phyloP scores from a whole-genome alignment of 352 stramenopile genomes.

The Pythium utonaiense region DNA sequence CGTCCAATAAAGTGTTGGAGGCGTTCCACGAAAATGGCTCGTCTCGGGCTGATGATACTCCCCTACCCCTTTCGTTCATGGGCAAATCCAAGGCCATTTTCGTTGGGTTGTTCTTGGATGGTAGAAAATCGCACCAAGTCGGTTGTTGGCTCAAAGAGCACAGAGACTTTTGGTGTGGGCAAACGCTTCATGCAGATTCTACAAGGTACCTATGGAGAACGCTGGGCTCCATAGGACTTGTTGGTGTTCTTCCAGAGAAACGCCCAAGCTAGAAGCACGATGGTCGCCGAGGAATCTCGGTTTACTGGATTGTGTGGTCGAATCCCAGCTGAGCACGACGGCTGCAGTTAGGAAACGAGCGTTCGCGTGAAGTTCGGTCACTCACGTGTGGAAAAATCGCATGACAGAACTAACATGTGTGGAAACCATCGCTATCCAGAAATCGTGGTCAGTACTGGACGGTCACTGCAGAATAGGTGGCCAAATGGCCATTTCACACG shows the following conservation, averaged over 20 bases:
- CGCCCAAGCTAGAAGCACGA: too few species aligned
- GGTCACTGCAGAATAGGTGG: too few species aligned
- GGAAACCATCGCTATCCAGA: background rate
- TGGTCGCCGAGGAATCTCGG: background rate
- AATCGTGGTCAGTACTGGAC: too few species aligned
- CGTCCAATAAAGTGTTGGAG: background rate
- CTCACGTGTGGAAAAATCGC: too few species aligned
- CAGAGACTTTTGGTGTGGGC: too few species aligned
- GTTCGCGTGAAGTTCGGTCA: background rate
- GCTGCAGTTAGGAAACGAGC: background rate
- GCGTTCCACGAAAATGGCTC: constrained; percentile 14
- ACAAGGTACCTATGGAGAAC: too few species aligned
- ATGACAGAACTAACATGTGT: too few species aligned
- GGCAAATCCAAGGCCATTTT: background rate
- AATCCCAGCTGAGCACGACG: background rate
- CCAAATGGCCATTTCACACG: too few species aligned
- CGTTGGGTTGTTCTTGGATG: background rate
- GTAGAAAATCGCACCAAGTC: background rate
- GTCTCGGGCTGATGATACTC: constrained; percentile 7
- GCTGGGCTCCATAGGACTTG: background rate
- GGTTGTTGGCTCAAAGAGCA: too few species aligned
- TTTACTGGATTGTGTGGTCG: background rate
- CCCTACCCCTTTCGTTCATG: constrained; percentile 14
- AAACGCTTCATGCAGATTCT: too few species aligned
- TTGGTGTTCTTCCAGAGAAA: too few species aligned